Base-by-base conservation (phyloP, 2,329 filamentous ascomycete genomes). In the Knufia fluminis region DNA sequence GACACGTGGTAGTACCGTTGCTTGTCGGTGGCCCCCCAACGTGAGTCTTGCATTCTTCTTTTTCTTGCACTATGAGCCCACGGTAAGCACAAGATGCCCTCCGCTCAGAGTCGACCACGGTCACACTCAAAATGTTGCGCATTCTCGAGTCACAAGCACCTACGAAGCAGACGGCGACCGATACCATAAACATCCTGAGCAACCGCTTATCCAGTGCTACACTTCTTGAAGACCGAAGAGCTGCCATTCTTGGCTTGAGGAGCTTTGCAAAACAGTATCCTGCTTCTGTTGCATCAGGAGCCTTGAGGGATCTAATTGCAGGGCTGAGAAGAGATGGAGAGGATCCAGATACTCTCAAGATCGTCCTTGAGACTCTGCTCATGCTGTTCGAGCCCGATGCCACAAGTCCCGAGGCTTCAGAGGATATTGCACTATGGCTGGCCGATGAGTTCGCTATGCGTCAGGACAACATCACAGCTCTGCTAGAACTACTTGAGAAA, bases 361-460 rank as follows among this genome's bases (percentile, higher is more conserved):
- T 94, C 50, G 86, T 95, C 53, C 75, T 98, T 56, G 92, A 98
- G 76, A 98, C 94, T 39, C 72, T 98, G 60, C 74, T 97, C 64
- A 91, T 94, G 82, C 81, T 98, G 35, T 97, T 97, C 68, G 80
- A 78, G 57, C 81, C 79, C 4, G 78, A 83, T 62, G 74, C 75
- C 60, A 71, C 70, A 43, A 82, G 80, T 61, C 75, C 78, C 56
- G 55, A 76, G 71, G 54, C 52, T 19, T 95, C 91, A 12, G 91
- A 97, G 57, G 92, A 98, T 68, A 94, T 98, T 60, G 85, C 85
- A 16, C 73, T 97, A 23, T 98, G 92, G 89, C 76, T 98, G 52
- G 92, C 92, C 48, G 92, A 98, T 68, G 91, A 97, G 67, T 98
- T 98, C 65, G 96, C 92, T 28, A 90, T 95, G 78, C 83, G 87